Evolutionary conservation across 345 rosid species (phyloP).

Genomic region (Citrus mangshanensis): DNA sequence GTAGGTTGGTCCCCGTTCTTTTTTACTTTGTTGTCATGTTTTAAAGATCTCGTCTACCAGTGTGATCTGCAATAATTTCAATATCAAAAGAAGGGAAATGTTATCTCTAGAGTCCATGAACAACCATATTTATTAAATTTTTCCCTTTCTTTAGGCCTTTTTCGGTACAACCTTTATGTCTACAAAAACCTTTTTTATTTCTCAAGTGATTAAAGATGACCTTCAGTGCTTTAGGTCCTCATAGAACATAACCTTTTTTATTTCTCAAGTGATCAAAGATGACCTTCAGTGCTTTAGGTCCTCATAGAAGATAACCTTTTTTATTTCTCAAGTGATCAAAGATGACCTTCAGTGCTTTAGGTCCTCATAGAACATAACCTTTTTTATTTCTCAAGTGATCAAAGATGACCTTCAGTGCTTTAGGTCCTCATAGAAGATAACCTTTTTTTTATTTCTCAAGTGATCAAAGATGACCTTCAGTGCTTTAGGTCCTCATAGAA

Average conservation of each 20-base stretch:
- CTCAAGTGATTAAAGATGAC: background rate
- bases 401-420: too few species aligned
- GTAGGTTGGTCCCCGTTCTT: constrained; percentile 14
- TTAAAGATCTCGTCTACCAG: background rate
- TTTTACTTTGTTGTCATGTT: constrained; percentile 5
- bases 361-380: too few species aligned
- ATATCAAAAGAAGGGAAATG: background rate
- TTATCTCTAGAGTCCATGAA: background rate
- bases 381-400: too few species aligned
- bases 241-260: too few species aligned
- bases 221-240: background rate
- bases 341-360: background rate
- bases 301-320: background rate
- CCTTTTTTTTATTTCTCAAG: too few species aligned
- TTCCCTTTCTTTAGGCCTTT: background rate
- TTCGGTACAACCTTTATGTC: constrained; percentile 4
- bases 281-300: too few species aligned
- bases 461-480: too few species aligned
- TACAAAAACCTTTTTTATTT: background rate
- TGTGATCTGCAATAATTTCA: background rate
- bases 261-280: too few species aligned
- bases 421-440: too few species aligned
- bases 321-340: background rate
- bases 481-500: too few species aligned
- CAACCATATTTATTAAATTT: background rate